phyloP scores from a whole-genome alignment of 2,329 filamentous ascomycete genomes.

The Septoria petroselini region DNA sequence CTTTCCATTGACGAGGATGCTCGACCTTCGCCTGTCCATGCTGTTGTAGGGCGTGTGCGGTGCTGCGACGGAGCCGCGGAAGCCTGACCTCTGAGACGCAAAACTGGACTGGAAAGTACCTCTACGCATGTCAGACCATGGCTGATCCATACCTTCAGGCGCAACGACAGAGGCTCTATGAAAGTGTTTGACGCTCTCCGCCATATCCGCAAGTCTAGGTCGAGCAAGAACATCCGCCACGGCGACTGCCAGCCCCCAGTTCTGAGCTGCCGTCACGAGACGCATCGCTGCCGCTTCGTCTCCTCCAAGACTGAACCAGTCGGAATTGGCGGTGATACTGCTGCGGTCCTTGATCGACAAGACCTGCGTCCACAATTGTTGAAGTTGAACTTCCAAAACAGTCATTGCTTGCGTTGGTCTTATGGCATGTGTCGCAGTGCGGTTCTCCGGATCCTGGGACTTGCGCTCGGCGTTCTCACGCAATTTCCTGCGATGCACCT shows the following conservation, averaged over 20 bases:
- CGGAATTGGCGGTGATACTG: conserved; percentile 12
- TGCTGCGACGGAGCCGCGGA: neutral
- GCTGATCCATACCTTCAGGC: conserved; percentile 8
- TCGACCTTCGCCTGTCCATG: conserved; percentile 7
- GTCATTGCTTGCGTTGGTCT: conserved; percentile 10
- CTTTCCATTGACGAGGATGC: conserved; percentile 9
- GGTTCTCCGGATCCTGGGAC: conserved; percentile 6
- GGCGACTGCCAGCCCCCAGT: conserved; percentile 11
- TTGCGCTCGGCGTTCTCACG: conserved; percentile 39
- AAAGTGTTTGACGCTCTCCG: conserved; percentile 14
- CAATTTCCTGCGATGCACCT: conserved; percentile 58
- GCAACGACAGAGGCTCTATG: conserved; percentile 10
- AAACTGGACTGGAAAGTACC: conserved; percentile 10
- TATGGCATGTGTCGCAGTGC: conserved; percentile 4
- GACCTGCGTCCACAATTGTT: conserved; percentile 16
- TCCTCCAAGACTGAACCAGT: conserved; percentile 12
- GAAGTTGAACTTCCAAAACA: conserved; percentile 14
- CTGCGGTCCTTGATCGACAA: conserved; percentile 12
- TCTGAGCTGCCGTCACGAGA: conserved; percentile 2
- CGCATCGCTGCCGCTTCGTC: conserved; percentile 4
- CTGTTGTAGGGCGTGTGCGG: neutral
- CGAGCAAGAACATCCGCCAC: conserved; percentile 8
- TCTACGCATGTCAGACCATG: conserved; percentile 12
- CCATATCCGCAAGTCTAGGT: conserved; percentile 13
- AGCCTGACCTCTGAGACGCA: neutral